A percentile compares a stretch with the other conserved stretches of the same genome.
Evolutionary conservation across 768 basidiomycete genomes (phyloP).

Genomic region (Pisolithus tinctorius): DNA sequence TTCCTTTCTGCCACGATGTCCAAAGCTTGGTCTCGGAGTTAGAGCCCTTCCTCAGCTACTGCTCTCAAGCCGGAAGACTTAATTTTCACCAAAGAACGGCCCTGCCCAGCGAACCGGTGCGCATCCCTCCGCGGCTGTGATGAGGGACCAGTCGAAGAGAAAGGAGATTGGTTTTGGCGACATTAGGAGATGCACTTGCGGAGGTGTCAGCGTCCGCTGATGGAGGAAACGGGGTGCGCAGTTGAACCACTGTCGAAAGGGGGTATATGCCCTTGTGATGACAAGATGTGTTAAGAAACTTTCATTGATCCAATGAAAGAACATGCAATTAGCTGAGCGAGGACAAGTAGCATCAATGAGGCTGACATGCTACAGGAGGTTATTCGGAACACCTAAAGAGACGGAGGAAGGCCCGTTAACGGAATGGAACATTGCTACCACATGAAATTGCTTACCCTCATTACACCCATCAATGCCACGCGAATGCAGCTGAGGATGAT

Average conservation of each 20-base stretch:
- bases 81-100: constrained; percentile 20
- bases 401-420: too few species aligned
- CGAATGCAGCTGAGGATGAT: constrained; percentile 73
- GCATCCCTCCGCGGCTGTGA: constrained; percentile 47
- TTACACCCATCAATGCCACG: constrained; percentile 58
- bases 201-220: constrained; percentile 19
- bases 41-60: constrained; percentile 19
- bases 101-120: constrained; percentile 50
- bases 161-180: constrained; percentile 47
- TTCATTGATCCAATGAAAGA: too few species aligned
- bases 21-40: constrained; percentile 20
- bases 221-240: too few species aligned
- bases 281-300: too few species aligned
- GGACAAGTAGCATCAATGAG: too few species aligned
- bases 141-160: constrained; percentile 67
- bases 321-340: too few species aligned
- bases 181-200: constrained; percentile 3
- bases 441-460: too few species aligned
- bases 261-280: too few species aligned
- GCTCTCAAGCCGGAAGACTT: constrained; percentile 5
- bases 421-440: too few species aligned
- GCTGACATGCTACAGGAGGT: too few species aligned
- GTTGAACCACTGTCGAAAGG: too few species aligned
- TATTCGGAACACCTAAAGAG: too few species aligned
- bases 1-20: constrained; percentile 24